Evolutionary conservation across 495 filamentous ascomycete genomes (phyloP).

Genomic region (Hypoxylon intermedium): DNA sequence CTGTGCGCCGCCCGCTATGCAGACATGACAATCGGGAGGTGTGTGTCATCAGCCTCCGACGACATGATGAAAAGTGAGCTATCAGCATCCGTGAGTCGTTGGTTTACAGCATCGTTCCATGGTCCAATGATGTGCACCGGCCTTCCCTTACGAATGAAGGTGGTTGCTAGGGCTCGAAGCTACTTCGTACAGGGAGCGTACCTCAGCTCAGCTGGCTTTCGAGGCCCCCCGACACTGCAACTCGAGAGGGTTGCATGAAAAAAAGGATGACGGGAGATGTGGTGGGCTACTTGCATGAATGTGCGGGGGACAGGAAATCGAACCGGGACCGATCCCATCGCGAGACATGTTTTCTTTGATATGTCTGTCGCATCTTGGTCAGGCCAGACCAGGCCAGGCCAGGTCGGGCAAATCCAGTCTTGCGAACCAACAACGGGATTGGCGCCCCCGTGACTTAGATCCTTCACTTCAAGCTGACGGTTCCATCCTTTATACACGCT

Average conservation of each 20-base stretch:
- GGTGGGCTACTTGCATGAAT: slow-evolving; percentile 43
- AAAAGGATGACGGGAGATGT: slow-evolving; percentile 40
- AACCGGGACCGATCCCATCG: slow-evolving; percentile 41
- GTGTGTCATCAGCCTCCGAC: slow-evolving; percentile 41
- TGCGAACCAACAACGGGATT: slow-evolving; percentile 29
- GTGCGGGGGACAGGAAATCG: slow-evolving; percentile 45
- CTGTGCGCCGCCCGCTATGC: slow-evolving; percentile 30
- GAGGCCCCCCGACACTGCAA: slow-evolving; percentile 7
- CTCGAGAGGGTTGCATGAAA: slow-evolving; percentile 40
- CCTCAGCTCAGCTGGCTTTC: slow-evolving; percentile 23
- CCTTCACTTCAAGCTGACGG: slow-evolving; percentile 35
- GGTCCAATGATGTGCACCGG: slow-evolving; percentile 37
- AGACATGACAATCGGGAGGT: slow-evolving; percentile 39
- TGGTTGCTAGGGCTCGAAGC: slow-evolving; percentile 13
- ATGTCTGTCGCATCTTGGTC: slow-evolving; percentile 27
- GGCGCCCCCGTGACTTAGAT: slow-evolving; percentile 38
- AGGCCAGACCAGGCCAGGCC: slow-evolving; percentile 15
- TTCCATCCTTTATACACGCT: slow-evolving; percentile 8
- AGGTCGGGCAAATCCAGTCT: not conserved
- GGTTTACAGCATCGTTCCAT: slow-evolving; percentile 6
- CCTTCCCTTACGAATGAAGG: slow-evolving; percentile 17
- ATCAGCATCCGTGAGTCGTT: slow-evolving; percentile 30
- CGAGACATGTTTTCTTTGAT: slow-evolving; percentile 29
- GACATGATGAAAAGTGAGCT: slow-evolving; percentile 37
- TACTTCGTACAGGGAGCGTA: slow-evolving; percentile 3